Conservation (phyloP, 2,329 filamentous ascomycete genomes). For the Cladophialophora chaetospira region DNA sequence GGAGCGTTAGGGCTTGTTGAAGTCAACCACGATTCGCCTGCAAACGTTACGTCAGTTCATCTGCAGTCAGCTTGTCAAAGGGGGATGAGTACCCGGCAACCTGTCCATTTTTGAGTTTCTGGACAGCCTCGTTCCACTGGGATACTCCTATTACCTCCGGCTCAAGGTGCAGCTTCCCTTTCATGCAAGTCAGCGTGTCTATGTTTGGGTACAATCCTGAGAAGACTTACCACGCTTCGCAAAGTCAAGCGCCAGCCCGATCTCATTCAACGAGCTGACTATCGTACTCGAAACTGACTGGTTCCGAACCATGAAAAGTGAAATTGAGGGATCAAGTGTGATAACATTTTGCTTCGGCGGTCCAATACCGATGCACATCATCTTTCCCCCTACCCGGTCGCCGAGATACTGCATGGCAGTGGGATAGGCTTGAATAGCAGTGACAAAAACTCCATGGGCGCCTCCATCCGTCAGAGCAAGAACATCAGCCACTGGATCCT, state of each 20-base stretch:
- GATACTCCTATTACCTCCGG: constrained; percentile 29
- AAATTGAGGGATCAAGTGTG: constrained; percentile 20
- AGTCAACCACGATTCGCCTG: constrained; percentile 33
- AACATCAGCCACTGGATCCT: constrained; percentile 43
- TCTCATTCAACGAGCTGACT: constrained; percentile 21
- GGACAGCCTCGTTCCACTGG: constrained; percentile 29
- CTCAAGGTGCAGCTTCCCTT: constrained; percentile 31
- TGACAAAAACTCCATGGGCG: constrained; percentile 49
- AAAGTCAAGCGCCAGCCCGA: constrained; percentile 27
- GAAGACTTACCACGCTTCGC: constrained; percentile 22
- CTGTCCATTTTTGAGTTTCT: constrained; percentile 32
- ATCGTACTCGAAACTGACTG: constrained; percentile 26
- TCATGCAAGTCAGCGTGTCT: not conserved
- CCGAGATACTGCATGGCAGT: constrained; percentile 48
- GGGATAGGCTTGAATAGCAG: constrained; percentile 42
- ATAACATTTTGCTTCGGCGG: constrained; percentile 20
- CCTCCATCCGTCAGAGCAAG: constrained; percentile 49
- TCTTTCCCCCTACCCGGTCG: constrained; percentile 50
- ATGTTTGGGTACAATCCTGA: not conserved
- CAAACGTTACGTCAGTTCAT: not conserved
- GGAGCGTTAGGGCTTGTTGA: constrained; percentile 30
- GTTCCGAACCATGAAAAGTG: constrained; percentile 23
- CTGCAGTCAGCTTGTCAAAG: no score
- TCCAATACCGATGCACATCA: constrained; percentile 54
- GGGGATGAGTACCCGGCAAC: constrained; percentile 34